Base-by-base conservation (phyloP, 345 rosid species). In the Euphorbia peplus region DNA sequence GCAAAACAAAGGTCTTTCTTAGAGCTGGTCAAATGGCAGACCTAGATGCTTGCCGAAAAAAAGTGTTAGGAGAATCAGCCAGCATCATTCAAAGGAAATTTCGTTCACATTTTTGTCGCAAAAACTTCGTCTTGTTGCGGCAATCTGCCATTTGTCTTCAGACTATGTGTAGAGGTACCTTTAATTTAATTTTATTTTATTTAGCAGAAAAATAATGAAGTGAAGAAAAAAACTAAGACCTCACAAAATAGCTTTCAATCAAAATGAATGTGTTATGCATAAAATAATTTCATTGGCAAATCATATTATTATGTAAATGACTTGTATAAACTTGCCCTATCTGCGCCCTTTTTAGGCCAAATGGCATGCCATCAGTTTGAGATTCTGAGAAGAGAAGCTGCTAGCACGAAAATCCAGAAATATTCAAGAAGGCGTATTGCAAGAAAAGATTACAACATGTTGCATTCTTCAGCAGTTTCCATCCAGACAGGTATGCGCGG, bases 11-110 rank as follows among this genome's bases (percentile, higher is more conserved):
- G 76, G 87, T 95, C 63, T 95, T 95, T 73, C 93, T 91, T 22
- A 86, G 98, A 78, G 97, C 99, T 61, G 98, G 99, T 78, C 99
- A 91, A 80, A 91, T 91, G 98, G 99, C 99, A 60, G 96, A 90
- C 24, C 82, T 95, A 53, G 99, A 95, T 90, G 88, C 90, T 67
- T 83, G 85, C 37, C 82, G 99, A 80, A 88, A 68, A 60, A 92
- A 90, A 74, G 86, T 95, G 76, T 73, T 95, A 70, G 98, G 98
- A 83, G 88, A 89, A 87, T 95, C 99, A 3, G 98, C 99, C 7
- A 79, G 87, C 73, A 83, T 86, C 72, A 91, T 95, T 72, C 99
- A 90, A 83, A 85, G 93, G 74, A 91, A 90, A 85, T 79, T 82
- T 44, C 92, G 93, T 41, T 80, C 98, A 48, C 86, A 90, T 80